Percentiles rank a stretch among this genome's conserved stretches.
Conservation (phyloP, 805 yeast species). For the Suhomyces prunicola region DNA sequence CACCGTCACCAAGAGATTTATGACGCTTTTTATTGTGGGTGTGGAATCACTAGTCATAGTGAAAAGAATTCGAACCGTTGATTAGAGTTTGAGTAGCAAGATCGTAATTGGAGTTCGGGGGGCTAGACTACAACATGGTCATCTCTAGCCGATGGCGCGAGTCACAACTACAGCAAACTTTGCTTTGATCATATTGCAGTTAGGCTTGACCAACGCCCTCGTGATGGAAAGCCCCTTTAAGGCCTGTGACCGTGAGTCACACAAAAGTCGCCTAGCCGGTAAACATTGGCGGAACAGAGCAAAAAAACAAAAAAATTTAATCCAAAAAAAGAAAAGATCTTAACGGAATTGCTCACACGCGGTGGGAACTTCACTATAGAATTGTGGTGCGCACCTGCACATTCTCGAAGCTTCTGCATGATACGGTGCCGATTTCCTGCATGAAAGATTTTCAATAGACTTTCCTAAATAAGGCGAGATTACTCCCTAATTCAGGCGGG, state of each 20-base stretch:
- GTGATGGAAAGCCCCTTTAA: not conserved
- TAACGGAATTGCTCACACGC: not conserved
- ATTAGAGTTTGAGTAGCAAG: not conserved
- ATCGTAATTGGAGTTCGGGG: not conserved
- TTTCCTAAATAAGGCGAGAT: constrained; percentile 4
- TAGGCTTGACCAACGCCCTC: not conserved
- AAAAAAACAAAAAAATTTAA: not conserved
- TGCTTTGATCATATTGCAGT: not conserved
- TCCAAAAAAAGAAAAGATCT: not conserved
- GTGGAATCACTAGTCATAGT: not conserved
- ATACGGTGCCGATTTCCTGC: not conserved
- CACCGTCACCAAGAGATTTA: constrained; percentile 1
- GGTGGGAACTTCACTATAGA: not conserved
- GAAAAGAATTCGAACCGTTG: not conserved
- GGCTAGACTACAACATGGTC: not conserved
- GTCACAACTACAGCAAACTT: not conserved
- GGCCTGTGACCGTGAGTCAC: not conserved
- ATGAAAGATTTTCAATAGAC: constrained; percentile 2
- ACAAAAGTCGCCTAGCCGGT: not conserved
- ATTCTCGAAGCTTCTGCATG: not conserved
- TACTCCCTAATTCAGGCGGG: constrained; percentile 6
- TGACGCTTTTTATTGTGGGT: not conserved
- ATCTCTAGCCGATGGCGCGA: not conserved
- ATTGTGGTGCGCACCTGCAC: not conserved
- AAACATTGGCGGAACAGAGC: not conserved